Evolutionary conservation across 148 eudicot species (phyloP).

Genomic region (Hydrangea macrophylla): DNA sequence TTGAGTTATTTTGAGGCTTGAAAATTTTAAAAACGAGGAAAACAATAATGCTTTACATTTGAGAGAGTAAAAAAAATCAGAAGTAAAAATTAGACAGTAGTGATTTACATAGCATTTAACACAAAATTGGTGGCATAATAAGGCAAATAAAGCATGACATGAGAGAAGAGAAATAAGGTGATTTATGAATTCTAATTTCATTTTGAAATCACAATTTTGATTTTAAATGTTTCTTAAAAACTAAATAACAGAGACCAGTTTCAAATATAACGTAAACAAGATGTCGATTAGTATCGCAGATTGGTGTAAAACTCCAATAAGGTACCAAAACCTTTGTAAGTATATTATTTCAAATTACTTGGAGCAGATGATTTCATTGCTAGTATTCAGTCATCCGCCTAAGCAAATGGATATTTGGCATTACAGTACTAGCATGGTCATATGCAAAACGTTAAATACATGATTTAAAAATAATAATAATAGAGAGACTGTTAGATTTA

Average conservation of each 20-base stretch:
- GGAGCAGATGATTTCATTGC: neutral
- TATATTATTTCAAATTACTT: neutral
- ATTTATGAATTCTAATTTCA: neutral
- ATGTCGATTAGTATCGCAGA: neutral
- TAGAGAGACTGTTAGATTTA: too few relatives aligned
- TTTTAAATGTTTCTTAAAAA: slow-evolving; percentile 3
- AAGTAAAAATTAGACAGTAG: too few relatives aligned
- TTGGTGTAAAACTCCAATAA: neutral
- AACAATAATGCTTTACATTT: neutral
- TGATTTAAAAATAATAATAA: too few relatives aligned
- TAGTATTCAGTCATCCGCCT: neutral
- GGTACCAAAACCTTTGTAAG: neutral
- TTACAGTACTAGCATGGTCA: neutral
- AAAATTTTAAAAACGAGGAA: neutral
- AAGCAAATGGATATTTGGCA: neutral
- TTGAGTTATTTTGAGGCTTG: neutral
- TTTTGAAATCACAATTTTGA: too few relatives aligned
- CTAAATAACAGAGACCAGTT: neutral
- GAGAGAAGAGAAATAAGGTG: neutral
- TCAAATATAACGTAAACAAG: neutral
- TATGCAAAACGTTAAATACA: neutral
- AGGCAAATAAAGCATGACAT: neutral
- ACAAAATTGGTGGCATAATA: too few relatives aligned
- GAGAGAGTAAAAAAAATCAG: too few relatives aligned
- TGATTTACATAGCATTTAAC: too few relatives aligned